These are phyloP conservation scores for Chenopodium suecicum DNA, from an alignment of 148 eudicot genomes.

Conservation along the genomic window DNA sequence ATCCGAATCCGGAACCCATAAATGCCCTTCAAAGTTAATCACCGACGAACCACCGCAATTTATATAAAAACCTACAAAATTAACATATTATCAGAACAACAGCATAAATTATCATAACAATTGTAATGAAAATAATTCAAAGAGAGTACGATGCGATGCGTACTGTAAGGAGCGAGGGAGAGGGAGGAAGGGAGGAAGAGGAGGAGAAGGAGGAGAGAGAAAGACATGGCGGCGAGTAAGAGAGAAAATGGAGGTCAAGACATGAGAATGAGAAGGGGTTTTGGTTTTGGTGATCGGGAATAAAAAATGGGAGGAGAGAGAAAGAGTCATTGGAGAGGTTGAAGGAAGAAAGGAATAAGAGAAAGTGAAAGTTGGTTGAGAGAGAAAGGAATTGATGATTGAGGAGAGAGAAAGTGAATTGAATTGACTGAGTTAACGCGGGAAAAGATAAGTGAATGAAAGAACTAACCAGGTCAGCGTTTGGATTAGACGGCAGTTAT, in stretches of 20 bases:
- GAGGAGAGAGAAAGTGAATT: slow-evolving; percentile 24
- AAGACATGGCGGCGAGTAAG: slow-evolving; percentile 27
- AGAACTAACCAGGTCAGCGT: background rate
- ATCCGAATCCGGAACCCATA: slow-evolving; percentile 59
- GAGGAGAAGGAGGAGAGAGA: slow-evolving; percentile 24
- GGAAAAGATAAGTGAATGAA: background rate
- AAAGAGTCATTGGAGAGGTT: slow-evolving; percentile 37
- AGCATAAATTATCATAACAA: too few relatives aligned
- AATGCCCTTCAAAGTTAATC: slow-evolving; percentile 31
- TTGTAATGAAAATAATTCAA: background rate
- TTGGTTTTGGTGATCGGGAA: background rate
- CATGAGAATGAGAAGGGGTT: background rate
- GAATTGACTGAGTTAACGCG: slow-evolving; percentile 21
- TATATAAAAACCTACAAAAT: slow-evolving; percentile 46
- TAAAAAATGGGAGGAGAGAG: slow-evolving; percentile 14
- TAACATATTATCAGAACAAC: background rate
- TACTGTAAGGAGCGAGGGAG: slow-evolving; percentile 64
- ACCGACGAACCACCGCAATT: slow-evolving; percentile 61
- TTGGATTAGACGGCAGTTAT: background rate
- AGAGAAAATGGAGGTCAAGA: background rate
- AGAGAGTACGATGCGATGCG: background rate
- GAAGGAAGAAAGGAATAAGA: slow-evolving; percentile 44
- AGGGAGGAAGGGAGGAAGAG: slow-evolving; percentile 26
- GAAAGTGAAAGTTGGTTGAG: slow-evolving; percentile 22
- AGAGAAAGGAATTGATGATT: slow-evolving; percentile 23